These are phyloP conservation scores for Tulasnella sp. DNA, from an alignment of 768 basidiomycete species.

Conservation along the genomic window DNA sequence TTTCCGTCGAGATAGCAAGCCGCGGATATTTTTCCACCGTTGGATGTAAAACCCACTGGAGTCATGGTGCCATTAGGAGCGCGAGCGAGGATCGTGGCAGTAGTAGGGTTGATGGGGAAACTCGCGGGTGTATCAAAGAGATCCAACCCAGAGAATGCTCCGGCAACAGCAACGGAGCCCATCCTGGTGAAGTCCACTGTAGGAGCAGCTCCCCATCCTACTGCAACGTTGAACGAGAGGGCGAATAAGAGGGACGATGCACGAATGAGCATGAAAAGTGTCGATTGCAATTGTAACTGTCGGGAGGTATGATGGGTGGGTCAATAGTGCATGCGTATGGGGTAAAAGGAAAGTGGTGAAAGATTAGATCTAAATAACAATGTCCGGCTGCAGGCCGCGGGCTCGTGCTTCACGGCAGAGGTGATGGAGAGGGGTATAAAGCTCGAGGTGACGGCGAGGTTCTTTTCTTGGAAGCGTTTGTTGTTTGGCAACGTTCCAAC, in stretches of 20 bases:
- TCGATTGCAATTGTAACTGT: background rate
- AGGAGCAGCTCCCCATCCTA: conserved; percentile 37
- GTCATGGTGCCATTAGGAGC: conserved; percentile 51
- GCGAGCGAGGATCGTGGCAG: conserved; percentile 58
- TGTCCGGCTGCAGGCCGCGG: too few relatives aligned
- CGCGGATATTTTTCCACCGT: conserved; percentile 62
- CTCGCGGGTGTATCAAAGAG: conserved; percentile 42
- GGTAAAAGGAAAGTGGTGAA: too few relatives aligned
- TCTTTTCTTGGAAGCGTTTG: too few relatives aligned
- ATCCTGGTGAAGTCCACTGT: conserved; percentile 65
- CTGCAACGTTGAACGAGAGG: background rate
- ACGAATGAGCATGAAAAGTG: background rate
- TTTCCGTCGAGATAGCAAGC: conserved; percentile 55
- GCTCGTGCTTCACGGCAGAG: too few relatives aligned
- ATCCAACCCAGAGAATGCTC: conserved; percentile 78
- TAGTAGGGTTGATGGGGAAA: conserved; percentile 52
- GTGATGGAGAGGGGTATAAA: too few relatives aligned
- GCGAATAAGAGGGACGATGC: background rate
- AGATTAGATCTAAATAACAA: too few relatives aligned
- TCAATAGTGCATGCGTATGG: too few relatives aligned
- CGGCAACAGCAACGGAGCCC: conserved; percentile 82
- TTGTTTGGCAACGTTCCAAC: too few relatives aligned
- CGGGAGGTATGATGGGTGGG: background rate
- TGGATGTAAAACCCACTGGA: conserved; percentile 61
- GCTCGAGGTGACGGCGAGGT: too few relatives aligned